Base-by-base conservation (phyloP, 2,329 filamentous ascomycete genomes). In the Coniochaeta hoffmannii region DNA sequence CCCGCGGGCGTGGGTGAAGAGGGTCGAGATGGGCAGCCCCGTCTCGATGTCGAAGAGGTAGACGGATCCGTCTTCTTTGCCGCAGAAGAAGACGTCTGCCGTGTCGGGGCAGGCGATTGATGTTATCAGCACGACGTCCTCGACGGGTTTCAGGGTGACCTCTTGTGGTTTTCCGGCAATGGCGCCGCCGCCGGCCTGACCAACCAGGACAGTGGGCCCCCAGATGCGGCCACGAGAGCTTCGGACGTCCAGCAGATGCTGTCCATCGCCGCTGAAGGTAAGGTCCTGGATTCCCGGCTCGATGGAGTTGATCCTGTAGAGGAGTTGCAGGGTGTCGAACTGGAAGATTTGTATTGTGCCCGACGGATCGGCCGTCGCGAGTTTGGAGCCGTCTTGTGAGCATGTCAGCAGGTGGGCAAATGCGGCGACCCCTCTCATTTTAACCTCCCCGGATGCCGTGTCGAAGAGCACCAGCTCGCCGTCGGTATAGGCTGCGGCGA, bases 261-360 rank as follows among this genome's bases (percentile, higher is more conserved):
- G 55, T 11, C 30, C 58, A 22, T 66, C 64, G 0, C 53, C 22
- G 0, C 62, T 63, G 17, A 66, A 66, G 5, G 41, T 26, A 1
- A 67, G 32, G 10, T 30, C 53, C 12, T 58, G 56, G 0, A 57
- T 55, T n/a, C n/a, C n/a, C 35, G 35, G 4, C 35, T 5, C 19
- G 11, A 56, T n/a, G 1, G 57, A 30, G 0, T 50, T 24, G 9
- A 66, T 36, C 2, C 57, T 46, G 32, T 60, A 62, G 1, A 64
- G 50, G 1, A 53, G 8, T 15, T 54, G 60, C 4, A 68, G 54
- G 0, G 59, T 64, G 10, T 55, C 11, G 17, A 68, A 66, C 1
- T 69, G 63, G 38, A 65, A 69, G 1, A 69, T n/a, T 1, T 58
- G 59, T 1, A 68, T 55, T 9, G 59, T 64, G 1, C 66, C 66